Evolutionary conservation across 2,329 filamentous ascomycete genomes (phyloP), one percentile per base, ranked within the genome.

Genomic region (Penicillium sp.): DNA sequence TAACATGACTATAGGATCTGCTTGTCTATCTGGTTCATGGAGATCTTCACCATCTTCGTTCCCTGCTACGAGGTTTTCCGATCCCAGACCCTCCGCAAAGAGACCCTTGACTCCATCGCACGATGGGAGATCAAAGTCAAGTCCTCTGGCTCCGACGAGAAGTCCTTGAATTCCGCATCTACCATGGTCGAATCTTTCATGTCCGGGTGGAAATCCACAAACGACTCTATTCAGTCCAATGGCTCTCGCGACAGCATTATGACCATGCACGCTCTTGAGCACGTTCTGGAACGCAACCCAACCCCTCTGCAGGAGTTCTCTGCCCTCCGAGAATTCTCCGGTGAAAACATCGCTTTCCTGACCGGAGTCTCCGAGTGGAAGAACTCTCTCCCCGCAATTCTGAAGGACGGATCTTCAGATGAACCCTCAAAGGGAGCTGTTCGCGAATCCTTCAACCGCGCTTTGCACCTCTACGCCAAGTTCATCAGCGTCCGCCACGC

Each of bases 331-430:
- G 87, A 90, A 65, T 89, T 90, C 67, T 89, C 87, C 0, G 87
- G 86, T 16, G 88, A 90, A 69, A 90, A 90, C 68, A 86, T 90
- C 60, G 82, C 86, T 53, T 90, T 90, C 69, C 73, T 90, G 5
- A 83, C 81, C 9, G 77, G 79, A 43, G 81, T 88, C 11, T 76
- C 79, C 3, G 79, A 82, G 56, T 89, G 85, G 84, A 86, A 83
- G 67, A 51, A 23, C 49, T 53, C 54, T 8, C 55, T 69, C 1
- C 65, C 69, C 4, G 58, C 67, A 25, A 62, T 65, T 11, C 59
- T 65, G 51, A 62, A 60, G 7, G 63, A 67, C 27, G 42, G 39
- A 10, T 19, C 42, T 16, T 43, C 21, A 23, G 42, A 33, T 21
- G 61, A 62, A 16, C 51, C 56, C n/a, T 55, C 55, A 16, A 61